Conservation (phyloP, 495 filamentous ascomycete species). For the Lasiosphaeria hispida region DNA sequence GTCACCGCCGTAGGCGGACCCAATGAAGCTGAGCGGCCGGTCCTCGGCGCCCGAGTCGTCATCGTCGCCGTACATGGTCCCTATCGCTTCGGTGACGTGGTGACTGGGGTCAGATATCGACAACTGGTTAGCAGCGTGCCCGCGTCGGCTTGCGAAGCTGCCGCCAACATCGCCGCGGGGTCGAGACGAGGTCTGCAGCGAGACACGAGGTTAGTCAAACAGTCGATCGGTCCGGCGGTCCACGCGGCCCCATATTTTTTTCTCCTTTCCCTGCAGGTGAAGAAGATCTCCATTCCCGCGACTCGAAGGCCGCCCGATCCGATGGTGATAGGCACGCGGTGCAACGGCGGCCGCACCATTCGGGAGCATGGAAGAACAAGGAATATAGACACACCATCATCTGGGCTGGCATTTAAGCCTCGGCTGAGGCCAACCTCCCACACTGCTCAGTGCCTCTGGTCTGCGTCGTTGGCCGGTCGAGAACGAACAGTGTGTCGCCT, state of each 20-base stretch:
- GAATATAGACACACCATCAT: constrained; percentile 37
- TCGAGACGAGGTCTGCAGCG: constrained; percentile 52
- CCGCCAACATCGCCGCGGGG: constrained; percentile 51
- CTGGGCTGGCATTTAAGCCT: constrained; percentile 32
- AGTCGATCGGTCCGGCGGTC: constrained; percentile 19
- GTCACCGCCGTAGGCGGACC: constrained; percentile 39
- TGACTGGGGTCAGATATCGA: constrained; percentile 68
- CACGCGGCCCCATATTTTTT: constrained; percentile 33
- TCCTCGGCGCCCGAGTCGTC: constrained; percentile 45
- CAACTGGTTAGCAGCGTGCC: constrained; percentile 50
- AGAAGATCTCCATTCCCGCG: constrained; percentile 11
- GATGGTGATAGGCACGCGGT: neutral
- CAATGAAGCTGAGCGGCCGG: constrained; percentile 48
- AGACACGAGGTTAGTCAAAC: constrained; percentile 20
- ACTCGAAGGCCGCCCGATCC: constrained; percentile 10
- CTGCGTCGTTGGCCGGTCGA: constrained; percentile 15
- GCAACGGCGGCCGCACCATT: neutral
- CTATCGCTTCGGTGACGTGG: constrained; percentile 97
- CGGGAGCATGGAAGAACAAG: neutral
- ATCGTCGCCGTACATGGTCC: constrained; percentile 85
- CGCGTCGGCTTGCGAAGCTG: constrained; percentile 54
- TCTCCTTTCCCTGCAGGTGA: constrained; percentile 19
- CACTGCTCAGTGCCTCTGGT: constrained; percentile 29
- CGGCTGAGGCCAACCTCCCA: constrained; percentile 34
- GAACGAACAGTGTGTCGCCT: constrained; percentile 20